phyloP scores from a whole-genome alignment of 2,329 filamentous ascomycete genomes.

The Phialophora verrucosa region DNA sequence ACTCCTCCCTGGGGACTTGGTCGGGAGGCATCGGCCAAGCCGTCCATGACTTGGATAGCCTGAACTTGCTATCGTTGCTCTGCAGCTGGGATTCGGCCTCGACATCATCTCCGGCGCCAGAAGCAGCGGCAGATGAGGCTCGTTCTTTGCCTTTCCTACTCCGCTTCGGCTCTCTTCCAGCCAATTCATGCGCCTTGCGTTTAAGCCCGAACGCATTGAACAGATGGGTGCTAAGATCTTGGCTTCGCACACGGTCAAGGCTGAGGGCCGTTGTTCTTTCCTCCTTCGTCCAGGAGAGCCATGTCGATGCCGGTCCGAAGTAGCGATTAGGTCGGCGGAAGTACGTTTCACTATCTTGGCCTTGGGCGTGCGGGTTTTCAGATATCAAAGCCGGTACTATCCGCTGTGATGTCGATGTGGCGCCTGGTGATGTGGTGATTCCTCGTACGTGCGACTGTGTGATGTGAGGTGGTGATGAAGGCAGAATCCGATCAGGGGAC shows the following conservation, averaged over 20 bases:
- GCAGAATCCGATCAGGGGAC: constrained; percentile 9
- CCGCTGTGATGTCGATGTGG: neutral
- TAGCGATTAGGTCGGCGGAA: constrained; percentile 71
- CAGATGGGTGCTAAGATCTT: constrained; percentile 75
- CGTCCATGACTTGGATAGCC: constrained; percentile 70
- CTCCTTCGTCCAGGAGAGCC: constrained; percentile 86
- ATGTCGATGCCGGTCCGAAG: constrained; percentile 69
- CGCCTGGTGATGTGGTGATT: neutral
- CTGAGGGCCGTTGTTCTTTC: constrained; percentile 72
- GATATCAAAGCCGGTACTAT: constrained; percentile 16
- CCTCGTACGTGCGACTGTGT: neutral
- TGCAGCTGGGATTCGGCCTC: constrained; percentile 38
- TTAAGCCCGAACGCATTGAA: constrained; percentile 79
- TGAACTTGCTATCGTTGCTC: constrained; percentile 42
- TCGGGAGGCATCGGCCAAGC: constrained; percentile 77
- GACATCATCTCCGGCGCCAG: constrained; percentile 4
- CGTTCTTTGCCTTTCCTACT: constrained; percentile 26
- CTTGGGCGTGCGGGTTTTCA: constrained; percentile 20
- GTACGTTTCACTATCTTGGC: constrained; percentile 31
- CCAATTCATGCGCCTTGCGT: constrained; percentile 45
- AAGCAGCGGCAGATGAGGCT: constrained; percentile 16
- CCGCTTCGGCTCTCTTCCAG: constrained; percentile 8
- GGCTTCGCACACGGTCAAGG: constrained; percentile 66
- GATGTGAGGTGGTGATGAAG: constrained; percentile 15
- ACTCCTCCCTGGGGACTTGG: constrained; percentile 64